These are phyloP conservation scores for Melocanna baccifera DNA, from an alignment of 176 grass and related monocot genomes.

Conservation along the genomic window DNA sequence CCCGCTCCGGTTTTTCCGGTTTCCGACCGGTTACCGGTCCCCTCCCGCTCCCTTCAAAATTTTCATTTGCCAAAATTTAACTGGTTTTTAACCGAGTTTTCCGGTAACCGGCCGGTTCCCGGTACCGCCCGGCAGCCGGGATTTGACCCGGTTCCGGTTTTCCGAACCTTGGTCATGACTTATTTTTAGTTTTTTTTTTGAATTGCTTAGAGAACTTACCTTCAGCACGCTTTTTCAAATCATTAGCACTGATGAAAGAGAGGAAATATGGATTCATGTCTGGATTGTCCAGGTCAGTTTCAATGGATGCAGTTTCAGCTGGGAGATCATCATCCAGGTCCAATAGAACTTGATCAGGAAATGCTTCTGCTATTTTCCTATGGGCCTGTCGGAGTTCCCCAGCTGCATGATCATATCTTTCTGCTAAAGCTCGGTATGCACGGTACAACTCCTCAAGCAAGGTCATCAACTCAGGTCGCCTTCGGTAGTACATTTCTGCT, in stretches of 20 bases:
- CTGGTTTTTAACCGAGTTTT: too few relatives aligned
- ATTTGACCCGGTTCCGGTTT: too few relatives aligned
- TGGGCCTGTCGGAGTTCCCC: slow-evolving; percentile 84
- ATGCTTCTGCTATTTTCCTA: slow-evolving; percentile 69
- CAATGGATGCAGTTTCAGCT: slow-evolving; percentile 39
- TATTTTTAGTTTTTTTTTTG: slow-evolving; percentile 9
- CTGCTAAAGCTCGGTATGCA: slow-evolving; percentile 83
- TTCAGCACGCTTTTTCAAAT: slow-evolving; percentile 41
- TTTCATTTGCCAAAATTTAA: too few relatives aligned
- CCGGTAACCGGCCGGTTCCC: too few relatives aligned
- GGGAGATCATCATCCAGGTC: slow-evolving; percentile 75
- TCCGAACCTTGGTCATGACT: too few relatives aligned
- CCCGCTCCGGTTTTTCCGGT: too few relatives aligned
- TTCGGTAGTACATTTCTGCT: slow-evolving; percentile 92
- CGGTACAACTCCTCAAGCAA: slow-evolving; percentile 88
- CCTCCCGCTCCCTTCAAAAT: too few relatives aligned
- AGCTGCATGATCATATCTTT: slow-evolving; percentile 78
- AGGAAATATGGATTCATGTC: slow-evolving; percentile 46
- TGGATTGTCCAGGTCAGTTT: slow-evolving; percentile 43
- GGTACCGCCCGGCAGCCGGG: too few relatives aligned
- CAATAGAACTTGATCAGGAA: slow-evolving; percentile 60
- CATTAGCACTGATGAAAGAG: slow-evolving; percentile 37
- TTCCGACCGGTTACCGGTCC: too few relatives aligned
- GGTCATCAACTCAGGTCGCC: slow-evolving; percentile 82
- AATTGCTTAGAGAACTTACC: slow-evolving; percentile 32